Percentiles rank a stretch among this genome's conserved stretches.
phyloP scores from a whole-genome alignment of 176 grass and related monocot genomes.

The Musa acuminata region DNA sequence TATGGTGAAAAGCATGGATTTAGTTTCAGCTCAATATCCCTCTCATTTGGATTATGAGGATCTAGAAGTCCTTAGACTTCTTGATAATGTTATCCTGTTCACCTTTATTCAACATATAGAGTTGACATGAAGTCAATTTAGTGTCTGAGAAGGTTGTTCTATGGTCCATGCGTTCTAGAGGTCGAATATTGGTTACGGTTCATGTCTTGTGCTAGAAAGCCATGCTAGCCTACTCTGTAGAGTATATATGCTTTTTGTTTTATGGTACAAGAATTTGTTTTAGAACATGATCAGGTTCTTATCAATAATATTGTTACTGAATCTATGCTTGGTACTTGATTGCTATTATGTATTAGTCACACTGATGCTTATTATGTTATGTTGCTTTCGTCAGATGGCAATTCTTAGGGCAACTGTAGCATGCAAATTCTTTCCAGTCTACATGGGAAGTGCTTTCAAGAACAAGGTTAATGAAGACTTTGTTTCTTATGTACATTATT shows the following conservation, averaged over 20 bases:
- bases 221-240: too few relatives aligned
- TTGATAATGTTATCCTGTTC: not conserved
- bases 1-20: too few relatives aligned
- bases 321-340: not conserved
- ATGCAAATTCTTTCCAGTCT: slow-evolving; percentile 87
- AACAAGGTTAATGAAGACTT: slow-evolving; percentile 58
- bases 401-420: slow-evolving; percentile 81
- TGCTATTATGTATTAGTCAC: not conserved
- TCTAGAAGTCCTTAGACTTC: not conserved
- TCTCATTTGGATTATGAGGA: not conserved
- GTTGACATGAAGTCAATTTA: too few relatives aligned
- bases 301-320: not conserved
- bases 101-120: not conserved
- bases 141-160: too few relatives aligned
- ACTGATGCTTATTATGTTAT: not conserved
- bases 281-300: too few relatives aligned
- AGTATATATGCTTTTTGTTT: too few relatives aligned
- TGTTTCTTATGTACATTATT: not conserved
- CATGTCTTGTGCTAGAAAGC: too few relatives aligned
- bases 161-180: too few relatives aligned
- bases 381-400: slow-evolving; percentile 50
- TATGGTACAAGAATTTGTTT: too few relatives aligned
- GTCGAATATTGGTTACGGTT: too few relatives aligned
- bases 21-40: not conserved
- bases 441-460: slow-evolving; percentile 98